These are phyloP conservation scores for Nannizzia gypsea DNA, from an alignment of 2,329 filamentous ascomycete genomes.

Conservation along the genomic window DNA sequence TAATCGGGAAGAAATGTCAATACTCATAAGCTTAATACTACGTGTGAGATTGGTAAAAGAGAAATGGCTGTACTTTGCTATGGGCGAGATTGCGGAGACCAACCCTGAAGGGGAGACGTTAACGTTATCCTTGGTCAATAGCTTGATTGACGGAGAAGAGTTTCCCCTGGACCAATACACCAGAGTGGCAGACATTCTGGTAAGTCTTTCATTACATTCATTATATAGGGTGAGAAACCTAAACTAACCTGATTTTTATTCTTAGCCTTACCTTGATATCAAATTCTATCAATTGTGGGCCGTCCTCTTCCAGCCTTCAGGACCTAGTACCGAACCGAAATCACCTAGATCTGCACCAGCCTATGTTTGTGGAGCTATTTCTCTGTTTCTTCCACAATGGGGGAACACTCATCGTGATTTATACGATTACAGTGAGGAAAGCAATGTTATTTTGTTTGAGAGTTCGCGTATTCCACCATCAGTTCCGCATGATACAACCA, in stretches of 20 bases:
- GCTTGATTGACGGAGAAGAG: neutral
- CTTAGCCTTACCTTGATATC: neutral
- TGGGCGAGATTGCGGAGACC: neutral
- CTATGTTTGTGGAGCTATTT: neutral
- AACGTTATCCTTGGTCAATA: neutral
- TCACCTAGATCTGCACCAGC: neutral
- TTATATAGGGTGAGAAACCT: neutral
- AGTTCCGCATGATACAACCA: neutral
- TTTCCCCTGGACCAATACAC: neutral
- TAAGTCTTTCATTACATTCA: neutral
- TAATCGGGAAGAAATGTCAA: neutral
- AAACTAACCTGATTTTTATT: neutral
- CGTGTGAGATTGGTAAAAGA: neutral
- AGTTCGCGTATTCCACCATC: neutral
- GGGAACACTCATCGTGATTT: neutral
- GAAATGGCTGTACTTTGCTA: neutral
- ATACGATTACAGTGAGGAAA: neutral
- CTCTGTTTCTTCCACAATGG: neutral
- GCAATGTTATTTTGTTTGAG: neutral
- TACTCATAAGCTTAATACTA: neutral
- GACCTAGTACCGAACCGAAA: neutral
- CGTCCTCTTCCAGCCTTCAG: neutral
- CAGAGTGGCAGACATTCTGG: neutral
- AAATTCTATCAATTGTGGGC: neutral
- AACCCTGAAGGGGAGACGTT: neutral